phyloP scores from a whole-genome alignment of 2,329 filamentous ascomycete genomes.

The Boeremia exigua region DNA sequence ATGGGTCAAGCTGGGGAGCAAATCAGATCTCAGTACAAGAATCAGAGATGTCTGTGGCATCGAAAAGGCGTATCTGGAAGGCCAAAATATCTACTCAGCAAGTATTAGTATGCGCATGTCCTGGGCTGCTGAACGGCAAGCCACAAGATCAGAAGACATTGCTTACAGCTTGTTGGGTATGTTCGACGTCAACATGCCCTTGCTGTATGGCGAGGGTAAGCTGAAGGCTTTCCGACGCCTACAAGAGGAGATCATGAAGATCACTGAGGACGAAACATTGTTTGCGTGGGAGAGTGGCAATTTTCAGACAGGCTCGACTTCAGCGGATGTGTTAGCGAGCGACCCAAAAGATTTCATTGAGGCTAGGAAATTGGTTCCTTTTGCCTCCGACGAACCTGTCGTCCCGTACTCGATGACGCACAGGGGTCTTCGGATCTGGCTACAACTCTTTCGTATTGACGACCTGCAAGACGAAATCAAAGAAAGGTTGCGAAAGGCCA shows the following conservation, averaged over 20 bases:
- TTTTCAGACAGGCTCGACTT: not conserved
- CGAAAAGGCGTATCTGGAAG: slow-evolving; percentile 4
- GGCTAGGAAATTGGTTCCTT: slow-evolving; percentile 13
- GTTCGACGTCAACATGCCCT: slow-evolving; percentile 27
- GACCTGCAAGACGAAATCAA: not conserved
- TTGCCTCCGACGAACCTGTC: slow-evolving; percentile 12
- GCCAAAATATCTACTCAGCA: slow-evolving; percentile 1
- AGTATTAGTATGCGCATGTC: slow-evolving; percentile 28
- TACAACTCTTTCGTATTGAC: slow-evolving; percentile 1
- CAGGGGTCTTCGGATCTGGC: slow-evolving; percentile 20
- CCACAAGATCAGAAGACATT: slow-evolving; percentile 28
- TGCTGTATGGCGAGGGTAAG: slow-evolving; percentile 28
- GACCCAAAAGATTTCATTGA: slow-evolving; percentile 19
- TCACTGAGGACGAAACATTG: slow-evolving; percentile 24
- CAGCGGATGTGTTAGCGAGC: slow-evolving; percentile 17
- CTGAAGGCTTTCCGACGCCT: slow-evolving; percentile 21
- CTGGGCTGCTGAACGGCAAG: slow-evolving; percentile 26
- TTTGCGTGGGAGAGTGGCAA: slow-evolving; percentile 25
- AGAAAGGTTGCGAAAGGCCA: not conserved
- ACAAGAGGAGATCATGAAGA: slow-evolving; percentile 36
- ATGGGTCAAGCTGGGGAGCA: slow-evolving; percentile 17
- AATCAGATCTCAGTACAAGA: not conserved
- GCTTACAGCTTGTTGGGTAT: slow-evolving; percentile 31
- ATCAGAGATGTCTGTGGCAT: slow-evolving; percentile 16
- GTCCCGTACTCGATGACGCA: slow-evolving; percentile 22